A percentile compares a stretch with the other conserved stretches of the same genome.
Conservation (phyloP, 345 rosid genomes). For the Citrus mangshanensis region DNA sequence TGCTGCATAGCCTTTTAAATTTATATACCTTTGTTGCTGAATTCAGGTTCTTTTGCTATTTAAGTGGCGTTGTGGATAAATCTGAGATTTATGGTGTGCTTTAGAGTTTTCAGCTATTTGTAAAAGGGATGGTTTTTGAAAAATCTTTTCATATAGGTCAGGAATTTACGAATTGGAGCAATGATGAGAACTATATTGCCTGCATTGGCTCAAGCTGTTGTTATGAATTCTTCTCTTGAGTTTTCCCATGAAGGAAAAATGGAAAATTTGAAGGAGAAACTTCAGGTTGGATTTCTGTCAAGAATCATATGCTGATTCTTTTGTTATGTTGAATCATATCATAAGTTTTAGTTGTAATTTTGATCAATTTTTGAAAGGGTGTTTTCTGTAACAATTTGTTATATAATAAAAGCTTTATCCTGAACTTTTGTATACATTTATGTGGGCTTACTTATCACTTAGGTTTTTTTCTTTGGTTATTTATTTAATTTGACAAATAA, state of each 20-base stretch:
- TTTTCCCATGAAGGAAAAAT: conserved; percentile 31
- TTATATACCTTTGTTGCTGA: not conserved
- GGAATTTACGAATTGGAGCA: conserved; percentile 91
- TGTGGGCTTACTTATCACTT: not conserved
- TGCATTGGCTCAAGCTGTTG: conserved; percentile 83
- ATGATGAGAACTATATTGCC: conserved; percentile 89
- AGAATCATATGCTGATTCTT: not conserved
- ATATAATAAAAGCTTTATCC: not conserved
- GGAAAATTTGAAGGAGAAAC: conserved; percentile 53
- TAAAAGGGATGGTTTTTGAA: not conserved
- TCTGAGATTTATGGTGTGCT: not conserved
- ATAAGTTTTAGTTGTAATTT: not conserved
- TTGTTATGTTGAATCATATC: not conserved
- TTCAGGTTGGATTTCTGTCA: conserved; percentile 48
- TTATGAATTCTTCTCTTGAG: conserved; percentile 46
- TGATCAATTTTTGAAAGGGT: not conserved
- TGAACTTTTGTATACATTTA: not conserved
- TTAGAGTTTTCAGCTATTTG: conserved; percentile 7
- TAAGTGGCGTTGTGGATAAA: not conserved
- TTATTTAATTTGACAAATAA: conserved; percentile 10
- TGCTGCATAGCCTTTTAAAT: conserved; percentile 1
- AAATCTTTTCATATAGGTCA: conserved; percentile 39
- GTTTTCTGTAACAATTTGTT: not conserved
- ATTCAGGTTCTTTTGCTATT: not conserved
- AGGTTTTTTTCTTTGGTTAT: not conserved